Conservation (phyloP, 176 grass and related monocot species). For the Carex littledalei region DNA sequence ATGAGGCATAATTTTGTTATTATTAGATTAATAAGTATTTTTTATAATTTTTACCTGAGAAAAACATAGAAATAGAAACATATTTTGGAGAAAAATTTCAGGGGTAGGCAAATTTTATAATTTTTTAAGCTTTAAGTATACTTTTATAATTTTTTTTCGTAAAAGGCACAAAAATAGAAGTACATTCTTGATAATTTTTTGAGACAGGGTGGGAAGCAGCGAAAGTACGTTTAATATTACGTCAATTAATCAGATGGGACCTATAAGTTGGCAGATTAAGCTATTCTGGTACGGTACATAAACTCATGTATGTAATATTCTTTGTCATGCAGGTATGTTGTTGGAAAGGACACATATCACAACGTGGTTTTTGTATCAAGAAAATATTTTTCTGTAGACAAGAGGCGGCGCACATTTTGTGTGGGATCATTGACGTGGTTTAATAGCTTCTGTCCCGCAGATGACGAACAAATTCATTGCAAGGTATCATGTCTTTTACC, state of each 20-base stretch:
- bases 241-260: background rate
- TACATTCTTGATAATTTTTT: too few relatives aligned
- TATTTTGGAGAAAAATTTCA: too few relatives aligned
- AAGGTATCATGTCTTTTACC: slow-evolving; percentile 49
- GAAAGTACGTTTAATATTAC: background rate
- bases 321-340: slow-evolving; percentile 58
- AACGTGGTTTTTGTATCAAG: slow-evolving; percentile 95
- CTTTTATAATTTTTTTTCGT: too few relatives aligned
- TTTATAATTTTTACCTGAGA: too few relatives aligned
- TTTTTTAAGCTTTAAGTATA: too few relatives aligned
- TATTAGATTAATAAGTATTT: too few relatives aligned
- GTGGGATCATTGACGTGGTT: slow-evolving; percentile 88
- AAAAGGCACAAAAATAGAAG: too few relatives aligned
- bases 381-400: slow-evolving; percentile 87
- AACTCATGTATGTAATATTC: slow-evolving; percentile 18
- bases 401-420: slow-evolving; percentile 61
- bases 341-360: slow-evolving; percentile 81
- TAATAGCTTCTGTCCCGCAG: slow-evolving; percentile 34
- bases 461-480: slow-evolving; percentile 49
- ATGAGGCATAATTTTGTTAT: too few relatives aligned
- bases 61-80: too few relatives aligned
- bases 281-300: slow-evolving; percentile 4
- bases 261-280: background rate
- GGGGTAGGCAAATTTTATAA: too few relatives aligned
- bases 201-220: too few relatives aligned